These are phyloP conservation scores for Hypoxylon lienhwacheense DNA, from an alignment of 495 filamentous ascomycete species.

Conservation along the genomic window DNA sequence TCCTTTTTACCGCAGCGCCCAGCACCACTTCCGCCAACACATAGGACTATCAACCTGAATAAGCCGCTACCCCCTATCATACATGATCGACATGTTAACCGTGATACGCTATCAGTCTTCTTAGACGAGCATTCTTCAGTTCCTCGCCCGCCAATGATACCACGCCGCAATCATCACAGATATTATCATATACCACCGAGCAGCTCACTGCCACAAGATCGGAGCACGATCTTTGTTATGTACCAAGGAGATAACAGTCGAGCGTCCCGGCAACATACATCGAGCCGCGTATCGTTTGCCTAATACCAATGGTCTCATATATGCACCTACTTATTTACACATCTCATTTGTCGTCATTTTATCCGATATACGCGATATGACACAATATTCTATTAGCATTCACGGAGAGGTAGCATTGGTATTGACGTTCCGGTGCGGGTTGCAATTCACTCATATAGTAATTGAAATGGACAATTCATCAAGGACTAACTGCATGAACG, in stretches of 20 bases:
- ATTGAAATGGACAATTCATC: background rate
- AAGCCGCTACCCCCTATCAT: slow-evolving; percentile 24
- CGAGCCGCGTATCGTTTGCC: too few species aligned
- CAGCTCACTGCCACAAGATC: slow-evolving; percentile 10
- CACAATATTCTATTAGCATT: too few species aligned
- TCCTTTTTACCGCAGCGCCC: slow-evolving; percentile 8
- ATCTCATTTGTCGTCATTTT: background rate
- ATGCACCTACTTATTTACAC: background rate
- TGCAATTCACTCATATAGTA: slow-evolving; percentile 3
- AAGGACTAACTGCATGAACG: background rate
- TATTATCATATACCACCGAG: background rate
- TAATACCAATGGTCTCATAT: slow-evolving; percentile 2
- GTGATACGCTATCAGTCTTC: background rate
- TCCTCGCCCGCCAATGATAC: background rate
- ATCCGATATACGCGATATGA: background rate
- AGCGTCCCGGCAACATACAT: slow-evolving; percentile 2
- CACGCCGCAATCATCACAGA: slow-evolving; percentile 1
- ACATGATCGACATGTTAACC: background rate
- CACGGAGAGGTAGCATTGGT: too few species aligned
- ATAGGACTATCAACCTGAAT: slow-evolving; percentile 15
- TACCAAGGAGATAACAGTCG: slow-evolving; percentile 18
- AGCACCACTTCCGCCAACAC: background rate
- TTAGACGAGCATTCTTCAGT: background rate
- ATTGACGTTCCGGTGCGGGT: background rate
- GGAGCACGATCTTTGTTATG: slow-evolving; percentile 28